phyloP scores from a whole-genome alignment of 2,329 filamentous ascomycete genomes.

The Arachnopeziza araneosa region DNA sequence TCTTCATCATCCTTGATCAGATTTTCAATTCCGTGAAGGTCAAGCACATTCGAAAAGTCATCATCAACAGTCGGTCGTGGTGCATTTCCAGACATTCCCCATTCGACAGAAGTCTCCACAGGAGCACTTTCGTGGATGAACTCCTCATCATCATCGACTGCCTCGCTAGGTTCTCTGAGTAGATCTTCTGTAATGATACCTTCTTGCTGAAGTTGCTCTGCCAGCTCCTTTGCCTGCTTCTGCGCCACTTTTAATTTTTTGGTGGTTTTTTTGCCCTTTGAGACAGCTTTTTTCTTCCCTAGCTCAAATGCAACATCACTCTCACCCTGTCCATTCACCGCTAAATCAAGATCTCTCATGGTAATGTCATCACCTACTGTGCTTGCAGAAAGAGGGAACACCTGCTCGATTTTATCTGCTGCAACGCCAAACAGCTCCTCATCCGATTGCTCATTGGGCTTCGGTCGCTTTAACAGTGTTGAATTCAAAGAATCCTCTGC shows the following conservation, averaged over 20 bases:
- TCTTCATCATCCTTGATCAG: constrained; percentile 66
- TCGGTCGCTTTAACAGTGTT: constrained; percentile 70
- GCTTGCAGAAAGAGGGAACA: constrained; percentile 36
- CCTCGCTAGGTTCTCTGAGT: constrained; percentile 32
- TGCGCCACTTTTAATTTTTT: constrained; percentile 37
- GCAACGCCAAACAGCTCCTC: constrained; percentile 70
- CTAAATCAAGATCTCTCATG: constrained; percentile 43
- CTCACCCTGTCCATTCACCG: constrained; percentile 41
- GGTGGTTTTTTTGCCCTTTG: constrained; percentile 60
- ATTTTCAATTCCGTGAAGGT: constrained; percentile 66
- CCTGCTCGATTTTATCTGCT: constrained; percentile 46
- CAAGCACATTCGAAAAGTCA: constrained; percentile 56
- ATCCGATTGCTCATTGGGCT: constrained; percentile 54
- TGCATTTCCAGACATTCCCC: constrained; percentile 51
- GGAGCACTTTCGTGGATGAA: constrained; percentile 34
- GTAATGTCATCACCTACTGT: constrained; percentile 42
- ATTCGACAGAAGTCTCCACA: constrained; percentile 44
- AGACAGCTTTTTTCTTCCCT: constrained; percentile 50
- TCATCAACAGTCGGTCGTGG: constrained; percentile 62
- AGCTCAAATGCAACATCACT: constrained; percentile 24
- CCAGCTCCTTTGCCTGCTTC: constrained; percentile 67
- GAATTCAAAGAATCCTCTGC: constrained; percentile 60
- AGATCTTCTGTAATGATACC: constrained; percentile 39
- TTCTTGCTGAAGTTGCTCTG: constrained; percentile 51
- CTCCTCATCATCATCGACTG: constrained; percentile 27